Conservation (phyloP, 2,329 filamentous ascomycete species). For the Verticillium albo-atrum region DNA sequence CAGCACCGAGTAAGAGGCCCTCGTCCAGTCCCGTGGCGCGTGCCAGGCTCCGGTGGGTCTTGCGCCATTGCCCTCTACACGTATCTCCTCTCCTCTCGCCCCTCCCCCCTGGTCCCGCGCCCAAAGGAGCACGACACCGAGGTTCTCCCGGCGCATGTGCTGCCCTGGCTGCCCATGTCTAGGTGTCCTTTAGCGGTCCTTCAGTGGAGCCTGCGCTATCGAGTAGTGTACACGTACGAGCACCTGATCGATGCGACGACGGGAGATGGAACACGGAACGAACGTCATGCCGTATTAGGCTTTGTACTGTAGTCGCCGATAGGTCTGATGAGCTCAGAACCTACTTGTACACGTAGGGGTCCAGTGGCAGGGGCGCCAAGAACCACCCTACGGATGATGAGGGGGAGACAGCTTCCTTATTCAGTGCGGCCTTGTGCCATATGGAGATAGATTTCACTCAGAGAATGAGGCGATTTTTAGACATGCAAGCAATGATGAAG, state of each 20-base stretch:
- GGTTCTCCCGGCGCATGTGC: slow-evolving; percentile 1
- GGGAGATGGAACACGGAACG: neutral
- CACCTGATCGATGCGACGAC: neutral
- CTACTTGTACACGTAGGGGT: too few species aligned
- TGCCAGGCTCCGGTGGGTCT: neutral
- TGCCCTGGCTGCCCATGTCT: too few species aligned
- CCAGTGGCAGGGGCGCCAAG: too few species aligned
- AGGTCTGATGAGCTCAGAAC: too few species aligned
- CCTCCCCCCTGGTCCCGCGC: slow-evolving; percentile 10
- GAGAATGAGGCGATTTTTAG: too few species aligned
- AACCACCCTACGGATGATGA: too few species aligned
- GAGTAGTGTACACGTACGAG: too few species aligned
- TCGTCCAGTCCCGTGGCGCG: neutral
- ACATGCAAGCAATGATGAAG: too few species aligned
- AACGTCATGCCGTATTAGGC: neutral
- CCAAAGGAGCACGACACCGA: slow-evolving; percentile 10
- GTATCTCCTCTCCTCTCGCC: neutral
- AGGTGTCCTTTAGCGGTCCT: neutral
- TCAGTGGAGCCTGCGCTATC: neutral
- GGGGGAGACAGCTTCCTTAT: too few species aligned
- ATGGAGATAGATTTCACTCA: too few species aligned
- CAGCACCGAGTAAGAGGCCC: neutral
- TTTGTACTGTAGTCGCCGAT: too few species aligned
- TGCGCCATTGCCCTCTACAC: neutral
- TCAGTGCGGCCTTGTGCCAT: too few species aligned